Evolutionary conservation across 2,329 filamentous ascomycete genomes (phyloP), one percentile per base, ranked within the genome.

Genomic region (Fusarium sp.): DNA sequence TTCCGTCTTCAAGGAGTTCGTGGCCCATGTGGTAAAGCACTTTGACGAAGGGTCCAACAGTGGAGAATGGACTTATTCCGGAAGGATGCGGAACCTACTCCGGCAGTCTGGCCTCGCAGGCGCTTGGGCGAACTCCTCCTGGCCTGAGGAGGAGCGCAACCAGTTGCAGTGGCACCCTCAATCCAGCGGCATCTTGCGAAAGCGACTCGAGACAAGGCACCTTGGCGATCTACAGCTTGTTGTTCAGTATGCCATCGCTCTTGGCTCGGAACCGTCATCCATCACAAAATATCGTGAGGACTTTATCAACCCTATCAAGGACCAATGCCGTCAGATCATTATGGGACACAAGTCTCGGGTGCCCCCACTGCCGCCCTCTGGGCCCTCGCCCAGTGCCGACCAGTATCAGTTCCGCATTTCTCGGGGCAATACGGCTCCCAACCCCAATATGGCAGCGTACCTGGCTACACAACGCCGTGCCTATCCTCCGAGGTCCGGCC

Each of bases 11-110:
- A 79, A 80, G 65, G 76, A 80, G 40, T 83, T 80, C 61, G 78
- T 81, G 29, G 70, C 74, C 40, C 80, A 83, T 53, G 75, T 83
- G 24, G 76, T 80, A 32, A 79, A 80, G 58, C 80, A 83, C 65
- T 81, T 80, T 43, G 78, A 82, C 36, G 78, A 80, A 25, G 75
- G 76, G 2, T 65, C 73, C 38, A 75, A 72, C 40, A 74, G 74
- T 46, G 77, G 75, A 42, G 73, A 76, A 22, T 83, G 80, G 80
- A 75, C 76, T 5, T 81, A 81, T 59, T 77, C 77, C 19, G 75
- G 75, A 3, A 70, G 80, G 43, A 77, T 83, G 67, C 76, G 79
- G 32, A 82, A 82, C 61, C 66, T 82, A 15, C 68, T 82, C 39
- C 70, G 75, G 24, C 80, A 82, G 61, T 66, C 63, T 2, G 75